Percentiles rank a stretch among this genome's conserved stretches.
Evolutionary conservation across 208 protist species (phyloP).

Genomic region (Trypanosoma lewisi): DNA sequence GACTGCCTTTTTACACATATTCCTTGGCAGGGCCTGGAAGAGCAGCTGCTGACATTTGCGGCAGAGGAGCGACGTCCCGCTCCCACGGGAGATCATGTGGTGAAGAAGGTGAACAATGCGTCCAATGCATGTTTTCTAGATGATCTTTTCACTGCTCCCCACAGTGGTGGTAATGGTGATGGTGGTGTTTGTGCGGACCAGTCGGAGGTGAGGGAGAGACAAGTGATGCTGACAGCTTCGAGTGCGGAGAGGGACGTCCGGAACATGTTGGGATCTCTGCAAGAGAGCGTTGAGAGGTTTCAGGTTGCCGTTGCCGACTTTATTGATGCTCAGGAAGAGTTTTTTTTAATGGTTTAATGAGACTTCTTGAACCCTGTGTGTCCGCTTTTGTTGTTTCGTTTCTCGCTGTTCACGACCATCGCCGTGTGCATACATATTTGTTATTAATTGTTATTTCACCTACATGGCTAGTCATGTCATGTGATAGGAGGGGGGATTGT

Average conservation of each 20-base stretch:
- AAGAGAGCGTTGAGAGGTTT: slow-evolving; percentile 64
- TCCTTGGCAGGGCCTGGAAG: slow-evolving; percentile 65
- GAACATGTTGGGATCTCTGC: slow-evolving; percentile 44
- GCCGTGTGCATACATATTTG: background rate
- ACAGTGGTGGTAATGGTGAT: background rate
- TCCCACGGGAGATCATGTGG: background rate
- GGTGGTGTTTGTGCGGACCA: background rate
- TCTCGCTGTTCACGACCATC: background rate
- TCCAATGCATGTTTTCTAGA: slow-evolving; percentile 32
- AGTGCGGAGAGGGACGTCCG: slow-evolving; percentile 33
- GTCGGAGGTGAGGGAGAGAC: background rate
- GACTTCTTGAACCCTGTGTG: background rate
- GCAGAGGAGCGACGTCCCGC: slow-evolving; percentile 3
- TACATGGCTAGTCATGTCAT: background rate
- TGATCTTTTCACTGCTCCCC: slow-evolving; percentile 14
- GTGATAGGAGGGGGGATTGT: too few relatives aligned
- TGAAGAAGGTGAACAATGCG: background rate
- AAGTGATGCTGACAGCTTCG: slow-evolving; percentile 18
- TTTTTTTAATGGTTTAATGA: slow-evolving; percentile 43
- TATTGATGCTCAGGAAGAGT: slow-evolving; percentile 72
- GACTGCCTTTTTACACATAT: slow-evolving; percentile 71
- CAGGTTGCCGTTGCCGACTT: slow-evolving; percentile 76
- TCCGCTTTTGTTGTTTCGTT: background rate
- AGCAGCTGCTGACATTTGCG: slow-evolving; percentile 39
- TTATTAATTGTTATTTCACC: background rate